Conservation (phyloP, 768 basidiomycete species). For the Floccularia luteovirens region DNA sequence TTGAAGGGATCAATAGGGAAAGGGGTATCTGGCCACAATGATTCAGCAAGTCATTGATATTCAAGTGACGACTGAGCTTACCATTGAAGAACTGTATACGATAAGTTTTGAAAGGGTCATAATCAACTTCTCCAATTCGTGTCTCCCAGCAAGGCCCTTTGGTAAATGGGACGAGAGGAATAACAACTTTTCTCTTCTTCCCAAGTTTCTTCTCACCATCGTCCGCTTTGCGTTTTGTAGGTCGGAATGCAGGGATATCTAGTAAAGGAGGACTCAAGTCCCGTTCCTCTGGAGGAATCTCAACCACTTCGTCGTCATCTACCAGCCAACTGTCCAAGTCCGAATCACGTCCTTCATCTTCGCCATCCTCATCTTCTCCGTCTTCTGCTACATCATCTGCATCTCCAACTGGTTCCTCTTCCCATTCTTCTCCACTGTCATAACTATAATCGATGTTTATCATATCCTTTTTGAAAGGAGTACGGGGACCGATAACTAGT, state of each 20-base stretch:
- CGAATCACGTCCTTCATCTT: constrained; percentile 56
- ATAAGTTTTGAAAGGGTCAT: constrained; percentile 67
- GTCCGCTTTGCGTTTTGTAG: constrained; percentile 62
- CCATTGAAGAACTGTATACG: constrained; percentile 83
- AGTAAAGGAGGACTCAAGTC: constrained; percentile 10
- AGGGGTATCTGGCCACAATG: constrained; percentile 48
- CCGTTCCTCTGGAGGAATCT: constrained; percentile 26
- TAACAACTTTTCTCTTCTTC: constrained; percentile 73
- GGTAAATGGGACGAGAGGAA: constrained; percentile 71
- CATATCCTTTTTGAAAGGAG: constrained; percentile 75
- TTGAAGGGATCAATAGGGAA: constrained; percentile 74
- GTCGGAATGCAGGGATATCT: constrained; percentile 14
- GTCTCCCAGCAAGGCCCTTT: constrained; percentile 84
- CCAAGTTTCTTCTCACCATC: constrained; percentile 36
- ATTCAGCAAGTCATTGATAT: no score
- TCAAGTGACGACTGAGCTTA: no score
- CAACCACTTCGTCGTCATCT: constrained; percentile 59
- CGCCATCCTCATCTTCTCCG: constrained; percentile 54
- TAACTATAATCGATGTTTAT: constrained; percentile 81
- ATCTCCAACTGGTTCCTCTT: constrained; percentile 75
- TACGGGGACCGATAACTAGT: constrained; percentile 69
- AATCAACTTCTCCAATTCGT: constrained; percentile 54
- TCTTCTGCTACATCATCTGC: constrained; percentile 74
- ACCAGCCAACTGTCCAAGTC: constrained; percentile 78
- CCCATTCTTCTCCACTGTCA: constrained; percentile 97